Percentiles rank a stretch among this genome's conserved stretches.
These are phyloP conservation scores for Aspergillus baeticus DNA, from an alignment of 495 filamentous ascomycete genomes.

Conservation along the genomic window DNA sequence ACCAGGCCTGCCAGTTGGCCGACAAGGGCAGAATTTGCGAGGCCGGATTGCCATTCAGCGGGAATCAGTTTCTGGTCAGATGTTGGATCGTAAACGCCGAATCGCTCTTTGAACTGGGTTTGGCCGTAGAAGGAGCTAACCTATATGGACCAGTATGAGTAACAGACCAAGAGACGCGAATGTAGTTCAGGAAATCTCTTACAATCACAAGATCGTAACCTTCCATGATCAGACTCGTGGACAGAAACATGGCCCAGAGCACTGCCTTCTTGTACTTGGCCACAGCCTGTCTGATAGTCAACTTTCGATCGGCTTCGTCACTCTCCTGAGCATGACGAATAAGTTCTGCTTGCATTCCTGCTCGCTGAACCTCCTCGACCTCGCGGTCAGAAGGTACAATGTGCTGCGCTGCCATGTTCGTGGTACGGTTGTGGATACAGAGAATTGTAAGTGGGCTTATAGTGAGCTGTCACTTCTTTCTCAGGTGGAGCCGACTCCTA, in stretches of 20 bases:
- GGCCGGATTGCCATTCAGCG: conserved; percentile 60
- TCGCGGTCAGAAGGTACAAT: not conserved
- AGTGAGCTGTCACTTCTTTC: too few relatives aligned
- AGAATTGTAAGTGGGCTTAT: too few relatives aligned
- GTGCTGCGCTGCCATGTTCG: not conserved
- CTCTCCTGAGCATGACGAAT: conserved; percentile 4
- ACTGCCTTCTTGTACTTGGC: conserved; percentile 31
- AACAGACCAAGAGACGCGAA: not conserved
- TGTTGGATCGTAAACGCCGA: conserved; percentile 24
- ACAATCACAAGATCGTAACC: conserved; percentile 43
- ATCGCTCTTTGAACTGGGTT: conserved; percentile 30
- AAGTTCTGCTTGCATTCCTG: not conserved
- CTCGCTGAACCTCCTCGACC: not conserved
- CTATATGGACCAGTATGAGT: conserved; percentile 4
- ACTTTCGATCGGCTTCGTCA: conserved; percentile 6
- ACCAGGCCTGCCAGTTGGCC: conserved; percentile 62
- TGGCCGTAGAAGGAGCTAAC: conserved; percentile 32
- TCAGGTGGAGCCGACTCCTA: too few relatives aligned
- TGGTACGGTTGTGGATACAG: too few relatives aligned
- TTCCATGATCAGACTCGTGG: conserved; percentile 43
- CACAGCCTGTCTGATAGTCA: conserved; percentile 2
- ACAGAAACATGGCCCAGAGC: conserved; percentile 42
- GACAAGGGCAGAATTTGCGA: conserved; percentile 53
- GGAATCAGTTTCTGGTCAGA: conserved; percentile 32
- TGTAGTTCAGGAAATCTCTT: not conserved